Evolutionary conservation across 2,329 filamentous ascomycete genomes (phyloP).

Genomic region (Verticillium dahliae): DNA sequence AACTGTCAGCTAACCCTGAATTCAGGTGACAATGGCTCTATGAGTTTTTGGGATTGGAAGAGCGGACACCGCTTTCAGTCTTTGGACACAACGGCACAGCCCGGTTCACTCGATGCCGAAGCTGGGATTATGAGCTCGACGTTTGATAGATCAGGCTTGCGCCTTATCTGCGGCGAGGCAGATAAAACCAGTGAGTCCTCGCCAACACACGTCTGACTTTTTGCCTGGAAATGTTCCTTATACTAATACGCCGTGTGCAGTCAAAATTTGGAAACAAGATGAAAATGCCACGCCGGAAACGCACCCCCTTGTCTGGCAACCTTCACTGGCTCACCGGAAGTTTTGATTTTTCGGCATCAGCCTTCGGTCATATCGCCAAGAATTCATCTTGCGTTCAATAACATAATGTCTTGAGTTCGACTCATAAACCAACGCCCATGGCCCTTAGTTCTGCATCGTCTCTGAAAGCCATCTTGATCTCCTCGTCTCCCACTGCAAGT

Average conservation of each 20-base stretch:
- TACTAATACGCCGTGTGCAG: conserved; percentile 27
- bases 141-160: conserved; percentile 81
- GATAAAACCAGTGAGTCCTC: conserved; percentile 75
- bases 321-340: conserved; percentile 69
- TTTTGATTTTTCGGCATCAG: conserved; percentile 38
- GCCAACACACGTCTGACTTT: too few species aligned
- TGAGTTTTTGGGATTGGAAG: conserved; percentile 99
- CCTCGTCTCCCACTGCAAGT: conserved; percentile 81
- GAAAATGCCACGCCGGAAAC: conserved; percentile 84
- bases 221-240: too few species aligned
- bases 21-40: conserved; percentile 78
- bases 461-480: conserved; percentile 79
- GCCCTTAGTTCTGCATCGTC: conserved; percentile 84
- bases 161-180: conserved; percentile 88
- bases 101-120: conserved; percentile 89
- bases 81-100: conserved; percentile 86
- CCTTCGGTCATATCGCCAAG: too few species aligned
- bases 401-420: not conserved
- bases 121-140: conserved; percentile 91
- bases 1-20: not conserved
- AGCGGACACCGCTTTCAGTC: conserved; percentile 87
- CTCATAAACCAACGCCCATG: conserved; percentile 49
- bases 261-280: conserved; percentile 97
- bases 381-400: not conserved
- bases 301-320: conserved; percentile 89